These are phyloP conservation scores for Malassezia furfur DNA, from an alignment of 1,284 basidiomycete species.

Conservation along the genomic window DNA sequence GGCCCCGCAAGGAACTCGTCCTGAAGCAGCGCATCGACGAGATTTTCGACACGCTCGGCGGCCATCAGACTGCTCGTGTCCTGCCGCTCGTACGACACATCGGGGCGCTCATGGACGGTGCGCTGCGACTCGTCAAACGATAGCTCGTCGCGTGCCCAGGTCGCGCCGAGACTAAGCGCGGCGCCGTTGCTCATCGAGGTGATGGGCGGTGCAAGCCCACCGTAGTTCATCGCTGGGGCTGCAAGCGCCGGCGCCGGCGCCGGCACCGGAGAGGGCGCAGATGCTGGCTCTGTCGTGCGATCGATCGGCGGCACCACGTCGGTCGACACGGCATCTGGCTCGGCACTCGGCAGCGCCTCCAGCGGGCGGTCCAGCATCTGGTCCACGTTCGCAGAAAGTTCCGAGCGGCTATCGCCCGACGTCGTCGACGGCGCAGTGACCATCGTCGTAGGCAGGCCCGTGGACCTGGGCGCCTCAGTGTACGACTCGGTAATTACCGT, in stretches of 20 bases:
- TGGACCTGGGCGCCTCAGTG: too few species aligned
- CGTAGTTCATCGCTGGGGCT: too few species aligned
- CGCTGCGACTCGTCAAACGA: neutral
- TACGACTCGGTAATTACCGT: too few species aligned
- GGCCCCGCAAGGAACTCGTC: slow-evolving; percentile 25
- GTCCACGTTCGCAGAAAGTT: too few species aligned
- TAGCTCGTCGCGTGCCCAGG: neutral
- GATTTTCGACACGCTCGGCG: slow-evolving; percentile 10
- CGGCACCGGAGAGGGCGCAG: neutral
- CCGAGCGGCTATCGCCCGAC: too few species aligned
- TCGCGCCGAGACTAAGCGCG: neutral
- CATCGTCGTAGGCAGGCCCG: too few species aligned
- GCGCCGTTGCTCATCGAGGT: neutral
- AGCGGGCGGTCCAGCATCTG: too few species aligned
- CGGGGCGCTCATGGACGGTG: neutral
- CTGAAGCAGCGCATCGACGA: slow-evolving; percentile 40
- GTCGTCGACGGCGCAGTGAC: too few species aligned
- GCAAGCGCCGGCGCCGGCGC: neutral
- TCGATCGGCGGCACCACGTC: too few species aligned
- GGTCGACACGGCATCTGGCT: too few species aligned
- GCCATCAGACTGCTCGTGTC: neutral
- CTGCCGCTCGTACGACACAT: neutral
- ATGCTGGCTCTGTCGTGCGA: too few species aligned
- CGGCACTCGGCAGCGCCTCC: too few species aligned
- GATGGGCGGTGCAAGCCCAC: neutral